Base-by-base conservation (phyloP, 2,329 filamentous ascomycete species). In the Chaetomiaceae sp. region DNA sequence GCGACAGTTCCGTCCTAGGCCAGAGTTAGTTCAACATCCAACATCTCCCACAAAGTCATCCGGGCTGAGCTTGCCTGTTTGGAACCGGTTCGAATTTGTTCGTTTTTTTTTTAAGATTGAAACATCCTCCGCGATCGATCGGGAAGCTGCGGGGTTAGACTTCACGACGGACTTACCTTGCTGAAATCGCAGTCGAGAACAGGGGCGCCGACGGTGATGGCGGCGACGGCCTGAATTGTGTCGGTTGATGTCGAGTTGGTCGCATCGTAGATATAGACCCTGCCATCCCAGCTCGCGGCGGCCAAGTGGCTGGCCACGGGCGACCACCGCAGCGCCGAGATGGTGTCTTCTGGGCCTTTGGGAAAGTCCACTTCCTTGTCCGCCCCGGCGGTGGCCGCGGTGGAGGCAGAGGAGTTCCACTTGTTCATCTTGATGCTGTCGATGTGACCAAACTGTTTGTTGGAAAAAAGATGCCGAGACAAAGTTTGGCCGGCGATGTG, bases 301-400 rank as follows among this genome's bases (percentile, higher is more conserved):
- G 67, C 67, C 37, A 70, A 44, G 49, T 66, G 61, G 40, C 67
- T 57, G 21, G 60, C 53, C 30, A 54, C 54, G 3, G 65, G 66
- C 51, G 67, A 68, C 66, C 66, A 70, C 20, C 66, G 64, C 54
- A 70, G 37, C 31, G 64, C 60, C 37, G 63, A 64, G 62, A 70
- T 63, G 55, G 65, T 69, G 53, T 70, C 68, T 25, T 61, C 48
- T 12, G 60, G 60, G 46, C 65, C 63, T 3, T 55, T 47, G 7
- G 65, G 62, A 14, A 67, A 48, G 4, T 48, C 57, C 33, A 62
- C 45, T 38, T 66, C 64, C 9, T 40, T 50, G 7, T 33, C 55
- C 34, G 41, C 9, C 37, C 6, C n/a, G 44, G 35, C 16, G 2
- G 42, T 53, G 20, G 21, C 40, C 17, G 21, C 23, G 30, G 31